These are phyloP conservation scores for Imleria badia DNA, from an alignment of 768 basidiomycete genomes.

Conservation along the genomic window DNA sequence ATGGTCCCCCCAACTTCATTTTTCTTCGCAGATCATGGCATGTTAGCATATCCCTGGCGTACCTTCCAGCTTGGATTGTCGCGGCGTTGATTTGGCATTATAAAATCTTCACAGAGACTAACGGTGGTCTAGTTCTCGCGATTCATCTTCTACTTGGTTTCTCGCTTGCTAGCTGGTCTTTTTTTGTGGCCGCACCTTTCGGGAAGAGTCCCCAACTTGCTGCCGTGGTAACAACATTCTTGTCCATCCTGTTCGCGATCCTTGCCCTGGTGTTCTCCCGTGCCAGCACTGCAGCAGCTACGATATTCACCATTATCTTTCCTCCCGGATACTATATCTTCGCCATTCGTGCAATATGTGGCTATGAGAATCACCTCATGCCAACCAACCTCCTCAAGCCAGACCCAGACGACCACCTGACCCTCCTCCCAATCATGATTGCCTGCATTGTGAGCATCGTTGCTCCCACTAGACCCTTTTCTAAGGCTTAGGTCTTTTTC, in stretches of 20 bases:
- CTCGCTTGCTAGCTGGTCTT: slow-evolving; percentile 67
- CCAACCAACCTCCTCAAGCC: slow-evolving; percentile 52
- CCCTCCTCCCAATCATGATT: slow-evolving; percentile 58
- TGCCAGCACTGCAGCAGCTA: slow-evolving; percentile 45
- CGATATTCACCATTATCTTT: slow-evolving; percentile 68
- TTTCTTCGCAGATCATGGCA: slow-evolving; percentile 54
- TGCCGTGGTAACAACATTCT: slow-evolving; percentile 63
- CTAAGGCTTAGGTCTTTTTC: not conserved
- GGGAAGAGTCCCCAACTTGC: slow-evolving; percentile 73
- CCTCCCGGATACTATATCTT: slow-evolving; percentile 79
- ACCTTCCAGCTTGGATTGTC: slow-evolving; percentile 77
- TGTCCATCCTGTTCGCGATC: slow-evolving; percentile 65
- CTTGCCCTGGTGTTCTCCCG: slow-evolving; percentile 54
- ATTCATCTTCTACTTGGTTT: slow-evolving; percentile 69
- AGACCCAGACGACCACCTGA: slow-evolving; percentile 60
- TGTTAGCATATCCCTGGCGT: slow-evolving; percentile 58
- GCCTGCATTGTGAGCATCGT: slow-evolving; percentile 54
- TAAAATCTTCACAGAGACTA: slow-evolving; percentile 62
- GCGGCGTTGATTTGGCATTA: slow-evolving; percentile 66
- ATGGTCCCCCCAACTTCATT: not conserved
- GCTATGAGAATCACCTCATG: slow-evolving; percentile 60
- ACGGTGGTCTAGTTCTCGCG: slow-evolving; percentile 55
- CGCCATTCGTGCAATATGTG: slow-evolving; percentile 62
- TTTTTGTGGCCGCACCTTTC: slow-evolving; percentile 69
- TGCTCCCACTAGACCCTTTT: not conserved